phyloP scores from a whole-genome alignment of 2,329 filamentous ascomycete genomes.

The Drechslerella stenobrocha region DNA sequence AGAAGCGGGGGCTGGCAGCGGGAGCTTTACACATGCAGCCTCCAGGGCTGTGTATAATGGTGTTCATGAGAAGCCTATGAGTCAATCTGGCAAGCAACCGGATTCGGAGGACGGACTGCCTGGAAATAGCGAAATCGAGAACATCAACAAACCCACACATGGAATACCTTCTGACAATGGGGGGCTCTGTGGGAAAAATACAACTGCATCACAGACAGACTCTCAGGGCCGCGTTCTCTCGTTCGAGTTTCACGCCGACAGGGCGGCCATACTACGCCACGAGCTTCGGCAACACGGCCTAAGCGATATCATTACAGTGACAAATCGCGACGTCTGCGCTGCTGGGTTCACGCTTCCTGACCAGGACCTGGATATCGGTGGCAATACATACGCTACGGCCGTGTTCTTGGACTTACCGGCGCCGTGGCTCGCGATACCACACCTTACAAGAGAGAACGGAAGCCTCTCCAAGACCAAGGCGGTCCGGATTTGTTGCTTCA shows the following conservation, averaged over 20 bases:
- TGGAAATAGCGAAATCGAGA: background rate
- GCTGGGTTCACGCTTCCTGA: slow-evolving; percentile 64
- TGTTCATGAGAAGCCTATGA: slow-evolving; percentile 52
- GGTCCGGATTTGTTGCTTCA: slow-evolving; percentile 87
- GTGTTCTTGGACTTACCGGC: slow-evolving; percentile 80
- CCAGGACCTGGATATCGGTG: slow-evolving; percentile 55
- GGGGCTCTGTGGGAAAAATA: too few relatives aligned
- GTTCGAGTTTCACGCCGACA: slow-evolving; percentile 77
- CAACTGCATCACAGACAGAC: slow-evolving; percentile 48
- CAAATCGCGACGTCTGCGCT: slow-evolving; percentile 77
- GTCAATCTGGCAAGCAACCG: background rate
- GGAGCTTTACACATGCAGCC: slow-evolving; percentile 80
- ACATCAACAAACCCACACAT: slow-evolving; percentile 37
- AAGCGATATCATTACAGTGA: slow-evolving; percentile 68
- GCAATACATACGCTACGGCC: slow-evolving; percentile 67
- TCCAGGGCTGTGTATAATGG: slow-evolving; percentile 76
- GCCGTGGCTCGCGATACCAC: slow-evolving; percentile 71
- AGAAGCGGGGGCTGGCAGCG: slow-evolving; percentile 79
- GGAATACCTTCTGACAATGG: too few relatives aligned
- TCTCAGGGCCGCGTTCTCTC: slow-evolving; percentile 73
- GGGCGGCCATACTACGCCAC: slow-evolving; percentile 69
- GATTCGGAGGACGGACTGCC: background rate
- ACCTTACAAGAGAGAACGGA: slow-evolving; percentile 61
- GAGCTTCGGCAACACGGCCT: slow-evolving; percentile 72
- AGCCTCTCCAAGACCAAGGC: slow-evolving; percentile 69